Evolutionary conservation across 768 basidiomycete genomes (phyloP), one percentile per base, ranked within the genome.

Genomic region (Royoungia palumana): DNA sequence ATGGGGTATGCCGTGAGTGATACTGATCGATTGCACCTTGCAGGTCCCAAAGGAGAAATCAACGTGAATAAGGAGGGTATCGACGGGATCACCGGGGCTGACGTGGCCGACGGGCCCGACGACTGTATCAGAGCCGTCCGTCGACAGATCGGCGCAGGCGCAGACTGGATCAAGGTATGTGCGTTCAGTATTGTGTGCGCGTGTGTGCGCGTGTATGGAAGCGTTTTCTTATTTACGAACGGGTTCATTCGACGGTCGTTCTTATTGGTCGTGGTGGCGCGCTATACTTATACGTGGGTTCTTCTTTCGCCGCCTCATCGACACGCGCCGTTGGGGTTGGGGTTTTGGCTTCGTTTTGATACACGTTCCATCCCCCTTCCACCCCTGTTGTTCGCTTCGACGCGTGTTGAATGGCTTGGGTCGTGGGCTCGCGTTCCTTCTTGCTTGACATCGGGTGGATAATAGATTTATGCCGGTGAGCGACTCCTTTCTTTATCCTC

Each of bases 161-260:
- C 83, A 5, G 84, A 85, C 63, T 82, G 78, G 79, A 81, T 86
- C 54, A 84, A 85, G 75, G 78, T 79, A 50, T 20, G 60, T 56
- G 22, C 12, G 8, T 22, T 25, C 13, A 6, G 9, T 40, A 6
- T 5, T 30, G 13, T 14, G 9, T 17, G 27, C 27, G 25, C 4
- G 19, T 47, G 48, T 47, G 5, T 55, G 45, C 24, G 20, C 6
- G 3, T 60, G 49, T 52, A 22, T 51, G 28, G 8, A 2, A 7
- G 9, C 34, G 7, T 53, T 41, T 28, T 14, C 32, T 32, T 32
- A 32, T 32, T 32, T 32, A 32, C 32, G 14, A 16, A 32, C 32
- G 32, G 32, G 32, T 32, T 32, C 32, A 32, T 32, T 32, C 32
- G 30, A 30, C 30, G 25, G 30, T 30, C 30, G 30, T 30, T 30